Evolutionary conservation across 495 filamentous ascomycete genomes (phyloP), one percentile per base, ranked within the genome.

Genomic region (Jackrogersella multiformis): DNA sequence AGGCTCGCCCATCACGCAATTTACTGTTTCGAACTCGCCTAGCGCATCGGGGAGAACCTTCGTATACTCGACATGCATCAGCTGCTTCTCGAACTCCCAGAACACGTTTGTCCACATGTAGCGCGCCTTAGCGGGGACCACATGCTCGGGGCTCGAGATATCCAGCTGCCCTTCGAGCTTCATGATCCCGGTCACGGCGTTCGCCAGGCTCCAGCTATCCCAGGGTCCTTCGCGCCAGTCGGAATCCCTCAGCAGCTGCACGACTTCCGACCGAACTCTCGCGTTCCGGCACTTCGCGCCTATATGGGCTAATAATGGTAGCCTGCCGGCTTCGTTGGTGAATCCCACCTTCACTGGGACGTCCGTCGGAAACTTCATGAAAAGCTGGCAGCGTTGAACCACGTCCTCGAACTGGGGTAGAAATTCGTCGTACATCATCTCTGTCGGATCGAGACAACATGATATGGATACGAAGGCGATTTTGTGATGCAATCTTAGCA

Each of bases 21-120:
- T 73, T 74, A 81, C 81, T 61, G 76, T 81, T 46, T 80, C 77
- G 49, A 81, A 79, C 72, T 80, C 54, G 30, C 68, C 68, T 7
- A 63, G 12, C 1, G 23, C 48, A 26, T 70, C 36, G 2, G 66
- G 70, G 16, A 70, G 48, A 2, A 69, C 35, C 39, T 69, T 69
- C 24, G 66, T 70, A 24, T 64, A 70, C 54, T 73, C 57, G 28
- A 70, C 59, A 2, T 62, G 53, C 66, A 70, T 73, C 39, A 56
- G 54, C 41, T 54, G 61, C 39, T 35, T 64, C 38, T 73, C 70
- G 36, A 69, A 62, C 48, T 73, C 66, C 70, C 70, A 73, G 53
- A 65, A 70, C 35, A 66, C 56, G 28, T 73, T 73, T 10, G 70
- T 58, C 66, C 70, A 73, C 34, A 38, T 55, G 49, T 70, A 73